A percentile compares a stretch with the other conserved stretches of the same genome.
Evolutionary conservation across 257 asterid species (phyloP).

Genomic region (Fraxinus cuspidata): DNA sequence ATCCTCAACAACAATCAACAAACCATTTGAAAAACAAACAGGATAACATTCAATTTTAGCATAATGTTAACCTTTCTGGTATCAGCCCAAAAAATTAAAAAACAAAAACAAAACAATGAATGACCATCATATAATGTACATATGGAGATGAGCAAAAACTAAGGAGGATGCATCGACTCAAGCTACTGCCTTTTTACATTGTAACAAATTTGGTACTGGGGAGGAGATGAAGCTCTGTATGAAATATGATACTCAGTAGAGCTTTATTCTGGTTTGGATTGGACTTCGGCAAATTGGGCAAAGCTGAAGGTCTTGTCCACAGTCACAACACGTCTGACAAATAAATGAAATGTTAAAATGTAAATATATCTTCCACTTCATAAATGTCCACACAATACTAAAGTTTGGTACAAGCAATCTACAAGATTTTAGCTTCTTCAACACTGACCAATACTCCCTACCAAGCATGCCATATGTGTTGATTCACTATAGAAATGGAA

Average conservation of each 20-base stretch:
- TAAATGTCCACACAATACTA: background rate
- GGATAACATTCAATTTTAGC: background rate
- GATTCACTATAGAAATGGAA: background rate
- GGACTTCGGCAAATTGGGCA: slow-evolving; percentile 84
- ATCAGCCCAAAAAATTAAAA: background rate
- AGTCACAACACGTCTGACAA: slow-evolving; percentile 73
- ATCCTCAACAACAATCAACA: background rate
- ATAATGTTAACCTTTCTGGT: background rate
- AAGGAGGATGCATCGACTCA: background rate
- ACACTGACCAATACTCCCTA: background rate
- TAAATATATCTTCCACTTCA: background rate
- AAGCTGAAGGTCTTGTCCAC: slow-evolving; percentile 60
- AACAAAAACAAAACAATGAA: background rate
- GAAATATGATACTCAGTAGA: slow-evolving; percentile 44
- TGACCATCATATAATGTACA: background rate
- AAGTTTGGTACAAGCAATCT: background rate
- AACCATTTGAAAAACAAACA: background rate
- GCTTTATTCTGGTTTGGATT: slow-evolving; percentile 80
- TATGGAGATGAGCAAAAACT: background rate
- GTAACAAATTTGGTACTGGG: slow-evolving; percentile 26
- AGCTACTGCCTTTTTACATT: slow-evolving; percentile 15
- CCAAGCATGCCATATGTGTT: background rate
- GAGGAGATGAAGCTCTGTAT: background rate
- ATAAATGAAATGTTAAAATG: background rate
- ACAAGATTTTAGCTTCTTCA: background rate